phyloP scores from a whole-genome alignment of 805 yeast genomes.

The Sugiyamaella floridensis region DNA sequence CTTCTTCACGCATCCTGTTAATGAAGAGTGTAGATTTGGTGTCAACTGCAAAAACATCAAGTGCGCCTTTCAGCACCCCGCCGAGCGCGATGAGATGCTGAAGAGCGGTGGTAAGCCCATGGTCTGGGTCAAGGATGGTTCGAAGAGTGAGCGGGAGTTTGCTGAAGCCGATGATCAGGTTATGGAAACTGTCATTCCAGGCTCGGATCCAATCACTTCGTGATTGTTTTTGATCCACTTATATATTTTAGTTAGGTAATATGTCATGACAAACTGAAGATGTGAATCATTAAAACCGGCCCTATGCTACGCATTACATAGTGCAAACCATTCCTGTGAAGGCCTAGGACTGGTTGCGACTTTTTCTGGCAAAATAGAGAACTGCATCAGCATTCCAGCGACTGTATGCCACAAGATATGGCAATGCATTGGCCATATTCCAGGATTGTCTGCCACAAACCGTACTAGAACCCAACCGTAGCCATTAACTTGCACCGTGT shows the following conservation, averaged over 20 bases:
- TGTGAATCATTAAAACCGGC: too few species aligned
- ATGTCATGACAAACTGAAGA: neutral
- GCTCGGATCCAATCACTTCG: neutral
- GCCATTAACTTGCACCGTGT: conserved; percentile 63
- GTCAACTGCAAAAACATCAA: conserved; percentile 61
- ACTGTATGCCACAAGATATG: conserved; percentile 92
- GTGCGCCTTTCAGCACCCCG: conserved; percentile 77
- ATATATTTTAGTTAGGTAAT: neutral
- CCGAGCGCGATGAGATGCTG: conserved; percentile 43
- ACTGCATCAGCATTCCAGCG: conserved; percentile 57
- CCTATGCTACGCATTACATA: conserved; percentile 2
- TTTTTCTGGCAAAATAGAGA: conserved; percentile 22
- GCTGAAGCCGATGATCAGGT: conserved; percentile 41
- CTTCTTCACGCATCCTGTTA: conserved; percentile 72
- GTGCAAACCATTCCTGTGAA: conserved; percentile 15
- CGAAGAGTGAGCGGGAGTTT: conserved; percentile 58
- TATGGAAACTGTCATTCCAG: conserved; percentile 14
- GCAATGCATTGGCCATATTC: conserved; percentile 92
- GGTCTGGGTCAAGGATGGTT: conserved; percentile 10
- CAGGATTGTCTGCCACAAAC: conserved; percentile 82
- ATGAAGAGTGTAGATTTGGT: conserved; percentile 76
- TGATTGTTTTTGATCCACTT: neutral
- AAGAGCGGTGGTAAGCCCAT: conserved; percentile 17
- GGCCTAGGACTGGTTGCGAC: conserved; percentile 19
- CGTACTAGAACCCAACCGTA: conserved; percentile 49